Conservation (phyloP, 768 basidiomycete species). For the Clitopilus passeckerianus region DNA sequence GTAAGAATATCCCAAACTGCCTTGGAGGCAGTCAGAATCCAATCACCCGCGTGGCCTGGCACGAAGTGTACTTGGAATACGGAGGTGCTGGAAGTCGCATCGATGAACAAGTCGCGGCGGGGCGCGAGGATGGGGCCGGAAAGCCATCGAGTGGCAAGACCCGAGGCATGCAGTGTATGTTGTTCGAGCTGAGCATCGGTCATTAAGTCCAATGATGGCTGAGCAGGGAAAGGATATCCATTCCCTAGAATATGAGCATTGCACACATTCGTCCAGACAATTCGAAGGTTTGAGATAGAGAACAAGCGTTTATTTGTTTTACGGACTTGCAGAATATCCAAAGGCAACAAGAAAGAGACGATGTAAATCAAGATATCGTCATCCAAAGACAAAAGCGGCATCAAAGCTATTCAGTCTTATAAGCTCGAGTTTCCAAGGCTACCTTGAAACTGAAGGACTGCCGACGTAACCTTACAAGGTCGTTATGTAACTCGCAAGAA, state of each 20-base stretch:
- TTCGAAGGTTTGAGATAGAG: constrained; percentile 38
- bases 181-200: constrained; percentile 39
- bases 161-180: constrained; percentile 36
- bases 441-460: neutral
- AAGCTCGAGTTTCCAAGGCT: neutral
- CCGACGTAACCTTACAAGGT: neutral
- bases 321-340: constrained; percentile 31
- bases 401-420: neutral
- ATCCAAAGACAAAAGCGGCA: constrained; percentile 6
- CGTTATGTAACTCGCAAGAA: neutral
- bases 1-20: constrained; percentile 57
- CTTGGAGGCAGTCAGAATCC: constrained; percentile 51
- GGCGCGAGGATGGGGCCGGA: constrained; percentile 9
- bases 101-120: constrained; percentile 15
- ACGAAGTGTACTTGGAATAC: constrained; percentile 54
- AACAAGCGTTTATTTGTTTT: constrained; percentile 43
- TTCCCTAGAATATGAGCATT: constrained; percentile 32
- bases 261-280: constrained; percentile 55
- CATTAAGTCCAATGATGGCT: constrained; percentile 24
- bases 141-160: constrained; percentile 47
- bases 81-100: constrained; percentile 31
- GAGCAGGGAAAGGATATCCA: constrained; percentile 47
- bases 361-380: constrained; percentile 28
- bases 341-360: constrained; percentile 25
- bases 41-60: constrained; percentile 34